Evolutionary conservation across 352 stramenopile genomes (phyloP), one percentile per base, ranked within the genome.

Genomic region (Pilasporangium apinafurcum): DNA sequence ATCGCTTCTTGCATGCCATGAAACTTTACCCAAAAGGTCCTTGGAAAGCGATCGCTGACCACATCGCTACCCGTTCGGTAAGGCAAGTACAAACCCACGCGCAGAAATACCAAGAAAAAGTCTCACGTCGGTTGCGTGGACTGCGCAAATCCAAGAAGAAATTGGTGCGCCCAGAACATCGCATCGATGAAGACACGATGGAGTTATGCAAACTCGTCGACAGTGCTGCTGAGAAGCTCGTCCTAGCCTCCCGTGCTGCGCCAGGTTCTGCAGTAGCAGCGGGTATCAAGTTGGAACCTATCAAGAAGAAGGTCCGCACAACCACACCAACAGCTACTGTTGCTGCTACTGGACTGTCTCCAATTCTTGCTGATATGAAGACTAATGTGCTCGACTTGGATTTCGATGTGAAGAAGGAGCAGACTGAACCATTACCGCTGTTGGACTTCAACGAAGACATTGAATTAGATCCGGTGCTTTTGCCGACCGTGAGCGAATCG

Each of bases 81-180:
- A 57, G 68, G 12, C 76, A 88, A 37, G 72, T 83, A 52, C 76
- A 88, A 46, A 86, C 72, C 5, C 76, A 88, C 53, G 73, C 73
- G n/a, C 76, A 88, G 22, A 88, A 88, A 54, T 88, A 84, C 35
- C 73, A 86, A 36, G 69, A 88, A 44, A 88, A 88, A 36, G 62
- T 88, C 21, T 73, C 68, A 27, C 70, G 76, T 13, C 70, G 73
- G 13, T 50, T 81, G 37, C 74, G 74, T 17, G 74, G 74, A 6
- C 56, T 86, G 13, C 70, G 70, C 48, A 87, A 87, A 47, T 77
- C 60, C 7, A 87, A 87, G 59, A 79, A 78, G 51, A 81, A 83
- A 55, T 58, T 80, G 8, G 67, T 76, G 37, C 67, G 67, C 8
- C 64, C 67, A 4, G 68, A 78, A 41, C 65, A 80, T 37, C 65